Percentiles rank a stretch among this genome's conserved stretches.
Evolutionary conservation across 192 early-diverging fungal species (phyloP).

Genomic region (Chytriomyces confervae): DNA sequence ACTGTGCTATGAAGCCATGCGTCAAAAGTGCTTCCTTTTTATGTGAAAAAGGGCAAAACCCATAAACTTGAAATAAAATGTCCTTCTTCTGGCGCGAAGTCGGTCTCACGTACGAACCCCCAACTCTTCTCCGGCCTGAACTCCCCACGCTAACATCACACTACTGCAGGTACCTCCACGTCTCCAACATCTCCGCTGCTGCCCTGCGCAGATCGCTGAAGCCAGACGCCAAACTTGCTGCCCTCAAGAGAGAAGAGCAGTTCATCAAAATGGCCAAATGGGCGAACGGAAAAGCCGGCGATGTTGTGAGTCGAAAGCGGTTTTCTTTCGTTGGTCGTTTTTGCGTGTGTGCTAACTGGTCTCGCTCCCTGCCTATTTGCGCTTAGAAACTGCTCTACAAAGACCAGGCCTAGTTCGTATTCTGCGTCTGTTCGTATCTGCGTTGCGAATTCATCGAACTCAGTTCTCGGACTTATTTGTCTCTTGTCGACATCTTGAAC

Average conservation of each 20-base stretch:
- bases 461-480: neutral
- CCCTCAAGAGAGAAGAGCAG: conserved; percentile 77
- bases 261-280: conserved; percentile 77
- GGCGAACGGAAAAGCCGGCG: conserved; percentile 80
- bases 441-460: neutral
- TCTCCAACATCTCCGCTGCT: conserved; percentile 78
- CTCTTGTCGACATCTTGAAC: neutral
- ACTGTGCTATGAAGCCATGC: no score
- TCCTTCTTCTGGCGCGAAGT: conserved; percentile 60
- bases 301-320: conserved; percentile 62
- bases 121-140: no score
- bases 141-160: neutral
- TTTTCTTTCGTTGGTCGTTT: neutral
- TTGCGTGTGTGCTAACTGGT: neutral
- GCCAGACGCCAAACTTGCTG: conserved; percentile 69
- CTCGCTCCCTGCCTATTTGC: neutral
- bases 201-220: conserved; percentile 83
- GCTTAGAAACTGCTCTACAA: conserved; percentile 29
- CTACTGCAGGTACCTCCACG: conserved; percentile 78
- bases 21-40: no score
- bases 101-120: conserved; percentile 52
- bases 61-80: conserved; percentile 34
- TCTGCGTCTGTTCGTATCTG: neutral
- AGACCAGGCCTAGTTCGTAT: neutral
- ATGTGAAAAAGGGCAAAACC: neutral